These are phyloP conservation scores for Tetrahymena thermophila DNA, from an alignment of 73 alveolate genomes.

Conservation along the genomic window DNA sequence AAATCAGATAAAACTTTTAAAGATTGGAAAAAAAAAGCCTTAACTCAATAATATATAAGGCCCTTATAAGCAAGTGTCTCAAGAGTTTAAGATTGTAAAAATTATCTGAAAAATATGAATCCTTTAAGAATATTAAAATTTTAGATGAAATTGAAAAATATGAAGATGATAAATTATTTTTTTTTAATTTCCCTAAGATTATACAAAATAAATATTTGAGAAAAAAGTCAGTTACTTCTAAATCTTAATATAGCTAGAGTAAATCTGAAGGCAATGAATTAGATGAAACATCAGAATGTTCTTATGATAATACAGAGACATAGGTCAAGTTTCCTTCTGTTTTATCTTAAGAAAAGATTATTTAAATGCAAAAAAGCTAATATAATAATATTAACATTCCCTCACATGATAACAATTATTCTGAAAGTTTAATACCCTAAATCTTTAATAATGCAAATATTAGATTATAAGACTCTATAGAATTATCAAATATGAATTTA, in stretches of 20 bases:
- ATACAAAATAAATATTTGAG: neutral
- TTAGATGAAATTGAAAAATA: neutral
- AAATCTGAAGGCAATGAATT: neutral
- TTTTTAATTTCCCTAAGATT: neutral
- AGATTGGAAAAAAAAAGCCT: neutral
- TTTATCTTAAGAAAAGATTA: neutral
- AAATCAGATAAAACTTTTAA: neutral
- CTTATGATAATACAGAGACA: neutral
- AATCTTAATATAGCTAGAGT: neutral
- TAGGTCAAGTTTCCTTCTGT: neutral
- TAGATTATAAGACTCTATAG: neutral
- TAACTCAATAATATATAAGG: neutral
- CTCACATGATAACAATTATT: neutral
- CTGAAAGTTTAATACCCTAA: neutral
- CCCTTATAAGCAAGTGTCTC: neutral
- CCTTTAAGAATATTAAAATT: neutral
- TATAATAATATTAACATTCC: neutral
- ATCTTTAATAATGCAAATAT: neutral
- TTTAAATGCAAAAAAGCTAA: neutral
- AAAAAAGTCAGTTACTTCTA: neutral
- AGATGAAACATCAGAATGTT: neutral
- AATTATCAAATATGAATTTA: too few species aligned
- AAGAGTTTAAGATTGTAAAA: neutral
- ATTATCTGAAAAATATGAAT: neutral
- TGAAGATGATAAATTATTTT: neutral